Base-by-base conservation (phyloP, 352 stramenopile species). In the Pythium guiyangense region DNA sequence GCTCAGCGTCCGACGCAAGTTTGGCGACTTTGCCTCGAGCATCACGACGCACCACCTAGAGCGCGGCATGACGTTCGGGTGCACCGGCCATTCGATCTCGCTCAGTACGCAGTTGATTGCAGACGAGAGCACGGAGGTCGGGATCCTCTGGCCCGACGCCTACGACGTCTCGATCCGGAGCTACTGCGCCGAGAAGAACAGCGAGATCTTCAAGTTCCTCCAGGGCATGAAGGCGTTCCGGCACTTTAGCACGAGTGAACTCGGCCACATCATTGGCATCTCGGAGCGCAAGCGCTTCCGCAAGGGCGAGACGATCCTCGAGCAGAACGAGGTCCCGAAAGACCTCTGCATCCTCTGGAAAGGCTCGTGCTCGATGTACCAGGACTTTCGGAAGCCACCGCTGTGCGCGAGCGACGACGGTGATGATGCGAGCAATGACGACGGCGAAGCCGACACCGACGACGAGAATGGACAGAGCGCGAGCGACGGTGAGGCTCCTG, bases 1-100 rank as follows among this genome's bases (percentile, higher is more conserved):
- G 35, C 56, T 90, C 3, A 88, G 77, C 45, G 73, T 87, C 29
- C 70, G 77, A 26, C 62, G 78, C 45, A 78, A 82, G 48, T 62
- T 88, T 6, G 73, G 79, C 10, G 79, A 87, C 49, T 83, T 90
- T 45, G 64, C 62, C 6, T 84, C 74, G 25, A 66, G 66, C 4
- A 71, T 90, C 50, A 90, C 80, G 37, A 90, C 80, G 1, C 76
- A 88, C 57, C 80, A 90, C 57, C 54, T 90, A 17, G 76, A 73
- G 10, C 49, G 57, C 27, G 80, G 80, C 6, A 69, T 71, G 18
- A 71, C 82, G 17, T 88, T 90, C 48, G 80, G 78, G 1, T 88
- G 73, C 46, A 64, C 73, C 26, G 80, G 80, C 14, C 79, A 86
- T 51, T 43, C 69, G 0, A 63, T 90, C 2, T 84, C 64, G 17